Conservation (phyloP, 768 basidiomycete species). For the Hygrocybe punicea region DNA sequence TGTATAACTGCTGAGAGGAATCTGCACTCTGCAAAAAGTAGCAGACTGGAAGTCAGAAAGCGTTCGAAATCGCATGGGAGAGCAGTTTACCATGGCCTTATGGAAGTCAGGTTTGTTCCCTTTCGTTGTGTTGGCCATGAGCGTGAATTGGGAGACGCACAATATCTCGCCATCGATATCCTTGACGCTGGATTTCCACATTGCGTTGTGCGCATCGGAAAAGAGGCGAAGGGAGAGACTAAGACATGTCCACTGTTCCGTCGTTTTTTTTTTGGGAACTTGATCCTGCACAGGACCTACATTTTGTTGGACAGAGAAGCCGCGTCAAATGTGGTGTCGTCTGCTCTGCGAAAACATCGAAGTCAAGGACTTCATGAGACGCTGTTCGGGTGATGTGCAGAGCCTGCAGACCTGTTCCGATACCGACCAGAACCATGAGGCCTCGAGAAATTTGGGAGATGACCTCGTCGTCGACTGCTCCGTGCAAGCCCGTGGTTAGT, state of each 20-base stretch:
- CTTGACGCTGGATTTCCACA: conserved; percentile 87
- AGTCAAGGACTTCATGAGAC: conserved; percentile 5
- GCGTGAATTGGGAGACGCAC: conserved; percentile 93
- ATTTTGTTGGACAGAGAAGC: conserved; percentile 78
- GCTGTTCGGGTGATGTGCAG: background rate
- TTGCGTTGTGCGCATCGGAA: conserved; percentile 52
- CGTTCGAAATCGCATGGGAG: no score
- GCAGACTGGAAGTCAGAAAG: no score
- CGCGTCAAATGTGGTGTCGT: conserved; percentile 77
- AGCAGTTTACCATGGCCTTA: conserved; percentile 76
- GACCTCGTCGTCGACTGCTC: conserved; percentile 76
- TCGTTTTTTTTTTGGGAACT: no score
- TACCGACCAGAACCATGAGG: conserved; percentile 87
- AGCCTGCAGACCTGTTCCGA: conserved; percentile 62
- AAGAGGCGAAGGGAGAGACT: conserved; percentile 77
- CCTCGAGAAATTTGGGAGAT: conserved; percentile 83
- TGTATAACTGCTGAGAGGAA: conserved; percentile 65
- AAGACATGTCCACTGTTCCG: conserved; percentile 9
- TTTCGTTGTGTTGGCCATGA: conserved; percentile 82
- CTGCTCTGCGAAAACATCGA: conserved; percentile 41
- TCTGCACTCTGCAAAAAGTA: conserved; percentile 55
- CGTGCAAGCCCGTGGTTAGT: background rate
- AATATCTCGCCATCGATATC: conserved; percentile 89
- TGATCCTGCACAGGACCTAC: conserved; percentile 38
- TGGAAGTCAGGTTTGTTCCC: conserved; percentile 93